These are phyloP conservation scores for Phytophthora crassamura DNA, from an alignment of 352 stramenopile genomes.

Conservation along the genomic window DNA sequence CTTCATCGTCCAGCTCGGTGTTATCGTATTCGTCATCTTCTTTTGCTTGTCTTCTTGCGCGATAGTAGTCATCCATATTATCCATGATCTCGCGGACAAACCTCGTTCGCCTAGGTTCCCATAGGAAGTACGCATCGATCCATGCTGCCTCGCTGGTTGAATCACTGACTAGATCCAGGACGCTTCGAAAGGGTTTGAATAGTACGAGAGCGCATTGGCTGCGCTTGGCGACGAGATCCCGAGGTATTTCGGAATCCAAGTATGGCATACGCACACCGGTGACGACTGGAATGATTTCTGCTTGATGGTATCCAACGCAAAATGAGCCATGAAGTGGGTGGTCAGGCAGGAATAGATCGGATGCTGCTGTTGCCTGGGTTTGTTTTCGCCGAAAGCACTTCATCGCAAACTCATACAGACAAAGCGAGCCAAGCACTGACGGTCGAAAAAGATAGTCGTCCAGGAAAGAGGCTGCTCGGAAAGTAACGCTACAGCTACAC, in stretches of 20 bases:
- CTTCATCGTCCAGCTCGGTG: no score
- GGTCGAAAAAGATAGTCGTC: conserved; percentile 5
- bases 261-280: neutral
- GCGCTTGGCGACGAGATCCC: neutral
- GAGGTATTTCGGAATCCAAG: neutral
- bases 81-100: no score
- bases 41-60: no score
- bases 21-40: no score
- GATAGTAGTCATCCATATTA: no score
- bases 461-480: neutral
- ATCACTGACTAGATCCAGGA: neutral
- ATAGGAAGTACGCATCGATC: no score
- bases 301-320: neutral
- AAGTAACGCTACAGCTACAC: neutral
- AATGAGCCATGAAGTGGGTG: neutral
- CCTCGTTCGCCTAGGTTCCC: no score
- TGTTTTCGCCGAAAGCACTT: neutral
- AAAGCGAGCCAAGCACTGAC: neutral
- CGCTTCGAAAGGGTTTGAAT: neutral
- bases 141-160: no score
- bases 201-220: neutral
- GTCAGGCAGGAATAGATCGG: no score
- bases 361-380: no score
- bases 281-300: neutral
- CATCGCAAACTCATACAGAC: conserved; percentile 3